These are phyloP conservation scores for Aspergillus pseudoterreus DNA, from an alignment of 2,329 filamentous ascomycete genomes.

Conservation along the genomic window DNA sequence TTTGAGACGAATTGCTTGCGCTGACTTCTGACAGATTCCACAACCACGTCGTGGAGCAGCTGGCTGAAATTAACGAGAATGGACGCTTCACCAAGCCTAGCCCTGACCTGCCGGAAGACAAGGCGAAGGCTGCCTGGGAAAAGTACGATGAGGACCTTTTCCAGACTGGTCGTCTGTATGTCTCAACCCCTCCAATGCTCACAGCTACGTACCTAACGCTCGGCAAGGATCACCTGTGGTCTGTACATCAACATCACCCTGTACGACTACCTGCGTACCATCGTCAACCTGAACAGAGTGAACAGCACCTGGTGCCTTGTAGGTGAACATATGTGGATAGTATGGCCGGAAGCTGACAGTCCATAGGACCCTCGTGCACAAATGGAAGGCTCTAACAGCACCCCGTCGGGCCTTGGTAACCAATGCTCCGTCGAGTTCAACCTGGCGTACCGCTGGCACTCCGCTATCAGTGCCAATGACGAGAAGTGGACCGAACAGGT, in stretches of 20 bases:
- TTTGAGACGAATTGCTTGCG: neutral
- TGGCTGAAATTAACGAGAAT: slow-evolving; percentile 82
- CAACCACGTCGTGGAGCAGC: slow-evolving; percentile 75
- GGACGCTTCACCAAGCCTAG: slow-evolving; percentile 69
- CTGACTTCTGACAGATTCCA: slow-evolving; percentile 57
- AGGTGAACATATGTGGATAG: slow-evolving; percentile 1
- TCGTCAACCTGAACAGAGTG: slow-evolving; percentile 66
- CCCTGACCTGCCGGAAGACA: slow-evolving; percentile 48
- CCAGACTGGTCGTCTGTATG: slow-evolving; percentile 66
- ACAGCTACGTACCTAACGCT: slow-evolving; percentile 5
- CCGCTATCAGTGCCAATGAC: slow-evolving; percentile 69
- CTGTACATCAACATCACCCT: slow-evolving; percentile 77
- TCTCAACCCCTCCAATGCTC: neutral
- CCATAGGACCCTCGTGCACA: slow-evolving; percentile 65
- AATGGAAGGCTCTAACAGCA: slow-evolving; percentile 58
- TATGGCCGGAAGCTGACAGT: slow-evolving; percentile 3
- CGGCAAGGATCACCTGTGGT: slow-evolving; percentile 58
- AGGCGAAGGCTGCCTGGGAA: slow-evolving; percentile 51
- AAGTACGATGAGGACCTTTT: slow-evolving; percentile 76
- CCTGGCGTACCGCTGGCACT: slow-evolving; percentile 83
- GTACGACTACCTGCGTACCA: slow-evolving; percentile 74
- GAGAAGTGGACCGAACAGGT: slow-evolving; percentile 75
- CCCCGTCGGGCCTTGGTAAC: slow-evolving; percentile 72
- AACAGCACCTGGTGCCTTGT: slow-evolving; percentile 74
- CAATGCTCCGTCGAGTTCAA: slow-evolving; percentile 87